Conservation (phyloP, 148 eudicot genomes). For the Rhododendron griersonianum region DNA sequence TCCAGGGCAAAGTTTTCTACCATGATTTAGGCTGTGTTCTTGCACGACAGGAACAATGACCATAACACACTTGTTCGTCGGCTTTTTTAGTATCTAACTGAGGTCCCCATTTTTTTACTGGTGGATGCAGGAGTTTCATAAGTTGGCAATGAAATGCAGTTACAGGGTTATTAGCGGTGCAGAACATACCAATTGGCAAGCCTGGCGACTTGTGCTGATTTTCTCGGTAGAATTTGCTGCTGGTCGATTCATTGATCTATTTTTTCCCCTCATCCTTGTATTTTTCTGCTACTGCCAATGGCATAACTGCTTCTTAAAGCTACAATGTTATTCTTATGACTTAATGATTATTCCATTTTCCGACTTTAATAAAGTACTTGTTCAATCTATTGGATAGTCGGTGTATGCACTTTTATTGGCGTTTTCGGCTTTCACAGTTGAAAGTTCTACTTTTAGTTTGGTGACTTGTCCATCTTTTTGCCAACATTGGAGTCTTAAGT, state of each 20-base stretch:
- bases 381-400: neutral
- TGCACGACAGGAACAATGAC: neutral
- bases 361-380: neutral
- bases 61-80: neutral
- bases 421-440: neutral
- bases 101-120: neutral
- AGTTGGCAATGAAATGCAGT: conserved; percentile 45
- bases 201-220: conserved; percentile 33
- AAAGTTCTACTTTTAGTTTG: neutral
- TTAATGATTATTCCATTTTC: neutral
- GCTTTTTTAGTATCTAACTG: neutral
- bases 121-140: conserved; percentile 45
- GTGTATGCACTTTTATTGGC: neutral
- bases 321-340: neutral
- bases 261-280: neutral
- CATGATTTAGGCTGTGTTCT: neutral
- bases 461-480: neutral
- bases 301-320: neutral
- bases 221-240: neutral
- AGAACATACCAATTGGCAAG: conserved; percentile 37
- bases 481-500: neutral
- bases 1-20: neutral
- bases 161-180: conserved; percentile 26
- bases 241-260: neutral
- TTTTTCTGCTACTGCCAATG: neutral